These are phyloP conservation scores for Peniophora sp. DNA, from an alignment of 1,284 basidiomycete species.

Conservation along the genomic window DNA sequence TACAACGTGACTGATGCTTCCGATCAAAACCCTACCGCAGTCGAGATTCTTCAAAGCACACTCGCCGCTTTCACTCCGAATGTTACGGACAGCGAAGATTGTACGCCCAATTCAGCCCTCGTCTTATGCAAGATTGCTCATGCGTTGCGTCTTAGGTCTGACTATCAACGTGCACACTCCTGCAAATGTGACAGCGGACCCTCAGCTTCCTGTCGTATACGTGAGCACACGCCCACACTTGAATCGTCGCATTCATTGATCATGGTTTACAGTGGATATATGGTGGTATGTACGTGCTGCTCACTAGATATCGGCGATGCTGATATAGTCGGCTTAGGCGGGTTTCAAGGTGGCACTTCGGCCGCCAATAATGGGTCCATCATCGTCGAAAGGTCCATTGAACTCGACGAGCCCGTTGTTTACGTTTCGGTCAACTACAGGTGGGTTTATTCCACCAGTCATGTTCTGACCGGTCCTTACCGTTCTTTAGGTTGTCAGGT, in stretches of 20 bases:
- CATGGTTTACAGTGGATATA: constrained; percentile 18
- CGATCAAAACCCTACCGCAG: neutral
- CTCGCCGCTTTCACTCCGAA: constrained; percentile 23
- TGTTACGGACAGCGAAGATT: neutral
- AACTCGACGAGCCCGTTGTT: constrained; percentile 16
- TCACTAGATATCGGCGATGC: neutral
- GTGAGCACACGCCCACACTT: too few species aligned
- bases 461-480: neutral
- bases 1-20: neutral
- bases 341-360: constrained; percentile 20
- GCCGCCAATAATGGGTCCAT: constrained; percentile 18
- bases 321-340: constrained; percentile 3
- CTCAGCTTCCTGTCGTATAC: constrained; percentile 25
- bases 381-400: constrained; percentile 11
- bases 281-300: constrained; percentile 10
- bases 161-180: neutral
- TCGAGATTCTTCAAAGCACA: constrained; percentile 23
- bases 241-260: neutral
- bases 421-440: constrained; percentile 21
- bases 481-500: neutral
- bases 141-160: neutral
- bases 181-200: constrained; percentile 3
- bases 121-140: neutral
- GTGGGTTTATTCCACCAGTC: constrained; percentile 4
- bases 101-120: constrained; percentile 6